These are phyloP conservation scores for Rossbeevera mucosa DNA, from an alignment of 768 basidiomycete species.

Conservation along the genomic window DNA sequence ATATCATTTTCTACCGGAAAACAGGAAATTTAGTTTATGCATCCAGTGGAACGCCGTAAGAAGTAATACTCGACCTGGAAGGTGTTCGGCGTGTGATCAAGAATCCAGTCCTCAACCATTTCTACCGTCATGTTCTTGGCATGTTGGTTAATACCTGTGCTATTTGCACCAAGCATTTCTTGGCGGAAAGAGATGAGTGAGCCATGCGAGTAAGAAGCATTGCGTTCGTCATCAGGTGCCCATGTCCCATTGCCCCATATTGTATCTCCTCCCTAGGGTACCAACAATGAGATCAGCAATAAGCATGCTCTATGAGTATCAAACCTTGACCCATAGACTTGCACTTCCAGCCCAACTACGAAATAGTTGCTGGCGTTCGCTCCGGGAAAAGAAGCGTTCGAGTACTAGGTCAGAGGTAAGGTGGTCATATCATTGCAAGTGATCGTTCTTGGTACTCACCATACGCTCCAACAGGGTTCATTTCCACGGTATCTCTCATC, in stretches of 20 bases:
- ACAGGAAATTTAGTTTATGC: neutral
- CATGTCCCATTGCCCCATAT: conserved; percentile 75
- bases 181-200: conserved; percentile 77
- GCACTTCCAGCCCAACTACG: conserved; percentile 93
- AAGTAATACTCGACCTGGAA: conserved; percentile 59
- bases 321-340: conserved; percentile 91
- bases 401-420: conserved; percentile 44
- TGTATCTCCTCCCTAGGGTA: conserved; percentile 64
- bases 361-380: conserved; percentile 86
- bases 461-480: conserved; percentile 77
- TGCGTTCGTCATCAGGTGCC: conserved; percentile 74
- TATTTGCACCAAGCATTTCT: conserved; percentile 7
- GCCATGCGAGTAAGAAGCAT: conserved; percentile 63
- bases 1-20: conserved; percentile 60
- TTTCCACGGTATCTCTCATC: conserved; percentile 89
- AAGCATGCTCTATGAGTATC: neutral
- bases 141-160: conserved; percentile 12
- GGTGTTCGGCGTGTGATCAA: conserved; percentile 73
- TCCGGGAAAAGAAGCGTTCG: conserved; percentile 85
- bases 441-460: conserved; percentile 35
- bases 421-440: neutral
- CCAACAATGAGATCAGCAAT: neutral
- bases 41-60: neutral
- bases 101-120: conserved; percentile 72
- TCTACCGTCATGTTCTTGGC: conserved; percentile 70